Evolutionary conservation across 139 green algal genomes (phyloP), one percentile per base, ranked within the genome.

Genomic region (Chlamydomonas applanata): DNA sequence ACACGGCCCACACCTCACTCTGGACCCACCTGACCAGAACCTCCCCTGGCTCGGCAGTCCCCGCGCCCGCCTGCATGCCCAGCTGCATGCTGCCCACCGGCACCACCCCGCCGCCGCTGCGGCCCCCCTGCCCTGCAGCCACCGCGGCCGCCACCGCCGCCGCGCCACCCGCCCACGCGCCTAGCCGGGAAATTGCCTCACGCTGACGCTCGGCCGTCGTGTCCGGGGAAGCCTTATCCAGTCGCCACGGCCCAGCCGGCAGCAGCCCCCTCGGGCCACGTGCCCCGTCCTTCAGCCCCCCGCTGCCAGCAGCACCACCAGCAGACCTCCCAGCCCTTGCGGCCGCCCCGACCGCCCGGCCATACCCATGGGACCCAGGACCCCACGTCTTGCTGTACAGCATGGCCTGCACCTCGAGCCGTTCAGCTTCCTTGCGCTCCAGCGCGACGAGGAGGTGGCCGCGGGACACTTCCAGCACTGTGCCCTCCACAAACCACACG

Each of bases 161-260:
- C 3, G 5, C 52, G 29, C 63, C 62, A 35, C 63, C 5, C 40
- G 2, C 46, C 71, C 71, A 74, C 14, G 0, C 9, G 2, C 36
- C 59, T 33, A 86, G 79, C 34, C 84, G 59, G 16, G 14, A 30
- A 5, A 87, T 76, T 0, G 73, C 84, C 33, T 86, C 79, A 67
- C 83, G 29, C 78, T 87, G 81, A 0, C 84, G 78, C n/a, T 74
- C 25, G 9, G 80, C 75, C 27, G 81, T 84, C 33, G 76, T 78
- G 65, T 87, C 84, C 2, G 52, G 52, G 22, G 79, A 69, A 4
- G 63, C 77, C 63, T 76, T 56, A 73, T 81, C 74, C 11, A 87
- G 60, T 1, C 77, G 74, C 81, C 77, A 87, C n/a, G n/a, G n/a
- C n/a, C n/a, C n/a, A n/a, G n/a, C n/a, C n/a, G n/a, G n/a, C n/a